phyloP scores from a whole-genome alignment of 768 basidiomycete species.

The Trametopsis cervina region DNA sequence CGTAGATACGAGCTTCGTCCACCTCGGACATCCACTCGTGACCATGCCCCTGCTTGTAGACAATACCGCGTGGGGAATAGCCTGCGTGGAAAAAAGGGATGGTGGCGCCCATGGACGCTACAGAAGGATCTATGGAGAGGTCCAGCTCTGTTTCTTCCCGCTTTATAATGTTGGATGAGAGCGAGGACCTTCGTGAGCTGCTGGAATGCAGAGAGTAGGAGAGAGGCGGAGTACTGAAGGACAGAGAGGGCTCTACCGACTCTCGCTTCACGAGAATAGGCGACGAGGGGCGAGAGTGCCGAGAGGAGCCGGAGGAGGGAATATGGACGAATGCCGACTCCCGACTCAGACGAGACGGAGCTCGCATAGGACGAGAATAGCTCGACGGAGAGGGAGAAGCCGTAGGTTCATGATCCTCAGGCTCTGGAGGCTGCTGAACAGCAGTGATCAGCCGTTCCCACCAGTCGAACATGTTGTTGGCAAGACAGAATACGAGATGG shows the following conservation, averaged over 20 bases:
- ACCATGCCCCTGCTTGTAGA: not conserved
- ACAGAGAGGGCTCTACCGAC: not conserved
- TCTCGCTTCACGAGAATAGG: not conserved
- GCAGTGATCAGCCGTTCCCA: not conserved
- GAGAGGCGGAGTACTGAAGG: not conserved
- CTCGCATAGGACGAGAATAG: not conserved
- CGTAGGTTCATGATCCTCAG: not conserved
- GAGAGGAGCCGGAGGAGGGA: not conserved
- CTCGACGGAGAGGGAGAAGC: not conserved
- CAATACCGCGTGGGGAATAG: not conserved
- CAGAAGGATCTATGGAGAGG: not conserved
- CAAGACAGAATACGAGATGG: too few relatives aligned
- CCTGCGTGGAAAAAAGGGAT: not conserved
- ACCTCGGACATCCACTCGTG: not conserved
- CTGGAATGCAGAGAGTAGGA: not conserved
- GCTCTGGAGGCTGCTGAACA: not conserved
- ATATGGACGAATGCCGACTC: not conserved
- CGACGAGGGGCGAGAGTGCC: not conserved
- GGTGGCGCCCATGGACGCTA: not conserved
- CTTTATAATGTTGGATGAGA: not conserved
- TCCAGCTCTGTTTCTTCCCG: not conserved
- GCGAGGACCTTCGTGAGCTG: not conserved
- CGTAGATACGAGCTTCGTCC: not conserved
- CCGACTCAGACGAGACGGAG: not conserved
- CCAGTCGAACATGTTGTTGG: not conserved